Evolutionary conservation across 495 filamentous ascomycete species (phyloP), one percentile per base, ranked within the genome.

Genomic region (Geoglossum glabrum): DNA sequence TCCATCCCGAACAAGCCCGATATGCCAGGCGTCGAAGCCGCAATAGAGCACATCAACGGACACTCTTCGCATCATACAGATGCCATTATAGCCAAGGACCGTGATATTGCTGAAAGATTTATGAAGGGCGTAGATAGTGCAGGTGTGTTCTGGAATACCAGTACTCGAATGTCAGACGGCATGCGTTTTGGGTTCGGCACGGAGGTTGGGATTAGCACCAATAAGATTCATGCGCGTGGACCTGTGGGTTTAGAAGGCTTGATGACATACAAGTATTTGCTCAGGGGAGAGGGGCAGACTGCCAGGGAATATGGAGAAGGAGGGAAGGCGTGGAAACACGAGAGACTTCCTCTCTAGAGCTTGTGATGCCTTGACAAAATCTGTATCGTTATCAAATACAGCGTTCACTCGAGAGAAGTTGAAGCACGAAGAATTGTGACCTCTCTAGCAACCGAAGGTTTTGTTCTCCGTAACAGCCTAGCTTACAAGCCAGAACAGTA

Each of bases 181-280:
- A 95, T 93, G 83, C 77, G 92, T 30, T 99, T 87, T 68, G 92
- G 92, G 1, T 97, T 99, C 71, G 92, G 92, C 33, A 96, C 92
- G 0, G 92, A 99, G 69, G 92, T 98, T 1, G 92, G 92, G 40
- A 95, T 98, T 67, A 93, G 86, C 70, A 98, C 92, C 47, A 98
- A 97, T 71, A 98, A 97, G 71, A 95, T 98, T 56, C 92, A 98
- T 65, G 84, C 87, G 8, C 75, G 92, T 38, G 92, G 92, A 0
- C 92, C 92, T 0, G 92, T 98, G 13, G 92, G 92, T 17, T 70
- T 98, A 47, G 90, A 97, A 66, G 92, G 92, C 0, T 70, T 98
- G 68, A 94, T 87, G 71, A 95, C 97, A 58, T 95, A 98, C 65
- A 94, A 95, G 73, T 98, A 96, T 74, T 74, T 87, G 67, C 74